Evolutionary conservation across 2,329 filamentous ascomycete genomes (phyloP), one percentile per base, ranked within the genome.

Genomic region (Penicillium sp.): DNA sequence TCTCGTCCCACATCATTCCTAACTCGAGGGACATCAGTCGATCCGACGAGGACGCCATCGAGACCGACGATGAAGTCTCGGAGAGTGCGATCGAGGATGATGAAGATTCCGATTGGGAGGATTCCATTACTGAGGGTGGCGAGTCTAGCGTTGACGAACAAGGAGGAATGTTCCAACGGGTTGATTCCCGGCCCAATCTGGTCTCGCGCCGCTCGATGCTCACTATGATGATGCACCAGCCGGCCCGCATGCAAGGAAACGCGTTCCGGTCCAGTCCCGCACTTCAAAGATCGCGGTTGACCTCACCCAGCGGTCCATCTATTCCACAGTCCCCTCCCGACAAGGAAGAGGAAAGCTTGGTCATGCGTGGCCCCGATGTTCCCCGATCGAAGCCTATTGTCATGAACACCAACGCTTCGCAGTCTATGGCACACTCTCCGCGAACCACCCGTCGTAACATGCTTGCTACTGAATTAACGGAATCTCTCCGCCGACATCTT

Each of bases 381-480:
- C 85, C 89, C 42, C 84, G 88, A 43, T 88, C 91, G 1, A 91
- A 93, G 74, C 91, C 93, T 29, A 96, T 96, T 70, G 85, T 88
- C 68, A 85, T 88, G 70, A 88, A 86, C 15, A 84, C 88, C 21
- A 83, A 83, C n/a, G 87, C 87, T 57, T 79, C 79, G 6, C 86
- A 89, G 63, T 89, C 90, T 55, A 86, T 87, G 29, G 90, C 91
- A 1, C 83, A 96, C 63, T 97, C 94, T 6, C 94, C 94, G 4
- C 86, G 92, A 57, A 97, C 93, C 0, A 97, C 93, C 0, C 86
- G 94, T 51, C 86, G 93, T 60, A 96, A 97, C 76, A 99, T 99
- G 94, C 83, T 99, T 56, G 89, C 91, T 9, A 96, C 91, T 0
- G 94, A 99, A 78, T 81, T 99, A 54, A 97, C 93, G 2, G 92